Evolutionary conservation across 2,329 filamentous ascomycete genomes (phyloP).

Genomic region (Fusarium azukiicola): DNA sequence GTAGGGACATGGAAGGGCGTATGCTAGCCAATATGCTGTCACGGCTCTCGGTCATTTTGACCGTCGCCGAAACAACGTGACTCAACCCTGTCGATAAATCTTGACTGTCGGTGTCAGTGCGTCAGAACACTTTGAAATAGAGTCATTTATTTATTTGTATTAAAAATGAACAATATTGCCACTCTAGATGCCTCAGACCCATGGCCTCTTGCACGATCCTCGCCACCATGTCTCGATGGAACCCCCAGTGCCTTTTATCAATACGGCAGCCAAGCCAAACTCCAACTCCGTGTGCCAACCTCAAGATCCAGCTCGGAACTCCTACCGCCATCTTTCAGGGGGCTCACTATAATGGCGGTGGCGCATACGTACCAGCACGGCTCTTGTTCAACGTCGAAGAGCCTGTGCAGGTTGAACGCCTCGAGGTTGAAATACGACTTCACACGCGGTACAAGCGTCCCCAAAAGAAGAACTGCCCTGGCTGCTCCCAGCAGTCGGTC

Average conservation of each 20-base stretch:
- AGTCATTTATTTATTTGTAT: neutral
- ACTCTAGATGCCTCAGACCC: neutral
- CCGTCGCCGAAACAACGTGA: constrained; percentile 4
- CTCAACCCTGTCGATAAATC: neutral
- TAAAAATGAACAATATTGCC: neutral
- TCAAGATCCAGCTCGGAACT: neutral
- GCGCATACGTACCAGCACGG: neutral
- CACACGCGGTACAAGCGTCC: neutral
- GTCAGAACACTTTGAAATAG: neutral
- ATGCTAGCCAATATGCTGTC: no score
- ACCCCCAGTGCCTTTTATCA: neutral
- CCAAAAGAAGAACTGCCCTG: neutral
- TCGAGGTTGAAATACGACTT: neutral
- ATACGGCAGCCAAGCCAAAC: constrained; percentile 2
- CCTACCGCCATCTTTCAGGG: neutral
- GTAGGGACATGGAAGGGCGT: neutral
- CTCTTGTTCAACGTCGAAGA: neutral
- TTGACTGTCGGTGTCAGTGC: neutral
- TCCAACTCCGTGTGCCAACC: neutral
- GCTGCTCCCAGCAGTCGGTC: neutral
- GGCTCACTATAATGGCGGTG: neutral
- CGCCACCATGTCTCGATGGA: neutral
- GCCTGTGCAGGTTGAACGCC: neutral
- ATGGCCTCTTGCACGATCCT: neutral
- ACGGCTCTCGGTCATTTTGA: neutral